Percentiles rank a stretch among this genome's conserved stretches.
These are phyloP conservation scores for peach (Prunus persica) DNA, from an alignment of 306 rosid species.

Conservation along the genomic window Prunus_persica_NCBIv2 NC_034011.1:1040501-1041000, in stretches of 20 bases:
- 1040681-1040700: conserved; percentile 48
- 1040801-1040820: conserved; percentile 71
- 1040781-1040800: conserved; percentile 79
- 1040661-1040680: conserved; percentile 31
- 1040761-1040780: conserved; percentile 48
- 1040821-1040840: conserved; percentile 72
- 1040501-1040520: conserved; percentile 31
- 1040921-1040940: background rate
- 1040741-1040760: conserved; percentile 42
- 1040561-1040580: conserved; percentile 88
- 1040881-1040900: background rate
- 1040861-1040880: background rate
- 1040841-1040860: conserved; percentile 52
- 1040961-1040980: no score
- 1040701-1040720: conserved; percentile 46
- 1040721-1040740: conserved; percentile 37
- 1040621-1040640: conserved; percentile 33
- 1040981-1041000: no score
- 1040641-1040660: conserved; percentile 25
- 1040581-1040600: conserved; percentile 40
- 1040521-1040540: conserved; percentile 40
- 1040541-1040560: conserved; percentile 65
- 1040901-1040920: background rate
- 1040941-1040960: no score
- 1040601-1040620: conserved; percentile 30